phyloP scores from a whole-genome alignment of 331 rosid species.

The Erythrophleum ivorense region DNA sequence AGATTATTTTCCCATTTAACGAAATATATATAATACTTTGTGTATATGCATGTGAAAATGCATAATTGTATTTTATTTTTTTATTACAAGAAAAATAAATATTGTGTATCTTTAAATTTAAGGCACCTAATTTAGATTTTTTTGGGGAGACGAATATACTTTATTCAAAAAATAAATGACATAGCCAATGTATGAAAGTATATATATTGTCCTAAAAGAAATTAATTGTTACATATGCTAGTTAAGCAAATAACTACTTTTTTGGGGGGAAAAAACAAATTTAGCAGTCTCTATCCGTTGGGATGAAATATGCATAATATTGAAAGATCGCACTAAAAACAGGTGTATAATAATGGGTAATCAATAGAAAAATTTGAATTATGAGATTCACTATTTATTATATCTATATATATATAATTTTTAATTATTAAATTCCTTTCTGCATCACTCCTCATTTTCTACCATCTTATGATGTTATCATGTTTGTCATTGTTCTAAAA shows the following conservation, averaged over 20 bases:
- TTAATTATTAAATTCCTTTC: conserved; percentile 22
- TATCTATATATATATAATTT: not conserved
- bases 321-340: not conserved
- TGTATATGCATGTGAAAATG: too few species aligned
- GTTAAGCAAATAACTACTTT: not conserved
- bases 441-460: conserved; percentile 17
- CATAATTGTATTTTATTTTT: too few species aligned
- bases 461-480: conserved; percentile 27
- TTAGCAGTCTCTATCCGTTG: not conserved
- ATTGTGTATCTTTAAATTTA: not conserved
- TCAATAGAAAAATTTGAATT: not conserved
- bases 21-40: too few species aligned
- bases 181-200: not conserved
- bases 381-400: not conserved
- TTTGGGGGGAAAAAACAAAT: not conserved
- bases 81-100: not conserved
- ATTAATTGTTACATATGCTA: not conserved
- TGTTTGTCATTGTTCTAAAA: conserved; percentile 36
- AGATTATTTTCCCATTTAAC: too few species aligned
- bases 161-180: not conserved
- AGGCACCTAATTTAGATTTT: not conserved
- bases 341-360: not conserved
- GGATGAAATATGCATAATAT: conserved; percentile 18
- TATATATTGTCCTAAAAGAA: not conserved
- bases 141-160: not conserved